These are phyloP conservation scores for Colletotrichum orchidophilum DNA, from an alignment of 2,329 filamentous ascomycete species.

Conservation along the genomic window DNA sequence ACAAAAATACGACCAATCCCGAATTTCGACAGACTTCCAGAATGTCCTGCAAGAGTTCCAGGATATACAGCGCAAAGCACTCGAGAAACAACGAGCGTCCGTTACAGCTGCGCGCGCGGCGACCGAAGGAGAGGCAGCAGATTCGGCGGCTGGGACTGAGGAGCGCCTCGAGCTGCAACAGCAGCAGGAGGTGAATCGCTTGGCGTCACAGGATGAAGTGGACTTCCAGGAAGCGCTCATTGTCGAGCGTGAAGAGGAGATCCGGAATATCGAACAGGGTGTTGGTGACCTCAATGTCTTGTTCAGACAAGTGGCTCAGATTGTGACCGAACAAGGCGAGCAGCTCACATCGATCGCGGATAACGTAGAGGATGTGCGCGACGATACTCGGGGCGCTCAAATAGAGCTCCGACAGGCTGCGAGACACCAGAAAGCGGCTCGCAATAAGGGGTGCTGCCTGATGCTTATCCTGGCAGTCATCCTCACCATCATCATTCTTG, in stretches of 20 bases:
- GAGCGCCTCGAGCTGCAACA: slow-evolving; percentile 62
- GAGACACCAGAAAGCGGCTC: slow-evolving; percentile 92
- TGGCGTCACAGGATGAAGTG: slow-evolving; percentile 92
- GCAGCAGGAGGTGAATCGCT: slow-evolving; percentile 78
- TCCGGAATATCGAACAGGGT: slow-evolving; percentile 95
- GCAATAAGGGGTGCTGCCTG: slow-evolving; percentile 94
- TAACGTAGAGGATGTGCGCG: slow-evolving; percentile 85
- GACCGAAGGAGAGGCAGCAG: slow-evolving; percentile 62
- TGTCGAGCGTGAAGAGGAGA: slow-evolving; percentile 95
- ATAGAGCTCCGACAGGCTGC: slow-evolving; percentile 85
- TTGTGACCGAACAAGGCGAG: slow-evolving; percentile 93
- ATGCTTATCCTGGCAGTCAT: slow-evolving; percentile 90
- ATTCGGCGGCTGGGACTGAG: slow-evolving; percentile 36
- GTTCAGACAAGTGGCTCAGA: slow-evolving; percentile 97
- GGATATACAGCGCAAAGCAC: slow-evolving; percentile 84
- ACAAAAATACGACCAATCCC: slow-evolving; percentile 96
- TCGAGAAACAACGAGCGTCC: slow-evolving; percentile 92
- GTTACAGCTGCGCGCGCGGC: slow-evolving; percentile 84
- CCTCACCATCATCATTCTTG: slow-evolving; percentile 87
- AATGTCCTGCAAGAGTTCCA: slow-evolving; percentile 91
- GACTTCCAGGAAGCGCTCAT: slow-evolving; percentile 98
- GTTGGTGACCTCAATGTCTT: slow-evolving; percentile 96
- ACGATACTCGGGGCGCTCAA: slow-evolving; percentile 86
- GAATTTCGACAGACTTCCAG: slow-evolving; percentile 93
- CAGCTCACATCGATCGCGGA: slow-evolving; percentile 87